These are phyloP conservation scores for Tricholoma hemisulphureum DNA, from an alignment of 768 basidiomycete species.

Conservation along the genomic window DNA sequence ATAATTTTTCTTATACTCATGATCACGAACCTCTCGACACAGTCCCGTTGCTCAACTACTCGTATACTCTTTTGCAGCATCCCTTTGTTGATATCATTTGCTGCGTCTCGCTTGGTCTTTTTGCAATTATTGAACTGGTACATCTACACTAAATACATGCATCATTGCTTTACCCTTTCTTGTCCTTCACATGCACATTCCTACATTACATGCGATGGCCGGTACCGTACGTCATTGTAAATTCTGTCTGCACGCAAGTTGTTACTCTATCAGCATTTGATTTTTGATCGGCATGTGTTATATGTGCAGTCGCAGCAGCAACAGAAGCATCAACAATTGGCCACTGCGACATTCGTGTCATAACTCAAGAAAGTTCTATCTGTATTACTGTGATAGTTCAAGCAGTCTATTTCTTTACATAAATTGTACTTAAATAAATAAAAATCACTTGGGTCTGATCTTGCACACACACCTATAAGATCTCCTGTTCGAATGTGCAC, in stretches of 20 bases:
- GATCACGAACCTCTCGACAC: constrained; percentile 7
- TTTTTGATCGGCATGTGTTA: too few species aligned
- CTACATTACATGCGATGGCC: constrained; percentile 1
- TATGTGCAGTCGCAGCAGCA: too few species aligned
- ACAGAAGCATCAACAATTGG: too few species aligned
- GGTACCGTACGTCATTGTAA: not conserved
- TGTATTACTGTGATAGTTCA: too few species aligned
- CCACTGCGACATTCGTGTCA: too few species aligned
- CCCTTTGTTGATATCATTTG: constrained; percentile 4
- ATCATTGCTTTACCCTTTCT: not conserved
- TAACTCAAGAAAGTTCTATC: too few species aligned
- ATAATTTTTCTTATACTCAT: constrained; percentile 7
- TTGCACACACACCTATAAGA: too few species aligned
- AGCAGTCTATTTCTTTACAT: too few species aligned
- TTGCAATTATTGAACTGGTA: constrained; percentile 3
- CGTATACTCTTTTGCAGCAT: constrained; percentile 4
- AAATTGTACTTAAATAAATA: too few species aligned
- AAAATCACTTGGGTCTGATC: too few species aligned
- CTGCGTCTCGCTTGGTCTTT: not conserved
- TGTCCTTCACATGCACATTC: not conserved
- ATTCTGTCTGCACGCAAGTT: constrained; percentile 11
- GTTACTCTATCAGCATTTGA: constrained; percentile 6
- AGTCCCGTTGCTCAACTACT: constrained; percentile 3
- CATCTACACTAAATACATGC: constrained; percentile 6
- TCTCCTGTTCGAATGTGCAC: too few species aligned